Base-by-base conservation (phyloP, 2,329 filamentous ascomycete species). In the Pyrenochaeta sp. region DNA sequence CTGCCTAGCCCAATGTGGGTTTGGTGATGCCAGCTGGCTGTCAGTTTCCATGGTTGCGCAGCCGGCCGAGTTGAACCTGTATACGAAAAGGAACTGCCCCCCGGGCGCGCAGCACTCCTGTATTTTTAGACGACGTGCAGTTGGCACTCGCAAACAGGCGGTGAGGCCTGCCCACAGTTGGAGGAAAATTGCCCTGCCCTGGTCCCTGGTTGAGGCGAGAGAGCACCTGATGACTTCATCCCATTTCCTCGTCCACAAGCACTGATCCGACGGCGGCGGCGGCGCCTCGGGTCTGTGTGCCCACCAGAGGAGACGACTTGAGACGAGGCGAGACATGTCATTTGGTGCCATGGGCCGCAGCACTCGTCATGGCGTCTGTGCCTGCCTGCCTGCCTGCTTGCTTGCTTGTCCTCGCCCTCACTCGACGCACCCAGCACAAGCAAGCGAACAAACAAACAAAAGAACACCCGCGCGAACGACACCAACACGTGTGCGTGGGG, bases 101-200 rank as follows among this genome's bases (percentile, higher is more conserved):
- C 23, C 9, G 4, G 4, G 4, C 23, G 62, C 64, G 60, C 57
- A 49, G 54, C 51, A 51, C 48, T 54, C n/a, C 49, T 49, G 56
- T 72, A 71, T 71, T 70, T 68, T 65, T 68, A 68, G 69, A 53
- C 49, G 31, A 35, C 47, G 32, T 51, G 54, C 52, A 54, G 43
- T 61, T n/a, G n/a, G 66, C 61, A 63, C n/a, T 60, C 27, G 11
- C 43, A 56, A 64, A 64, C 58, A 63, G 66, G 73, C 73, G 73
- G 73, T 75, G 72, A 73, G 53, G 69, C 50, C 60, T 46, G 45
- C 40, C 9, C 27, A 33, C 54, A 45, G 58, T 64, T 61, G 61
- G 59, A 49, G 48, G 27, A 53, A 52, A 52, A 51, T 42, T 18
- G 42, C 46, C 21, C 7, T 33, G 45, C 33, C 48, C 33, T 43